A percentile compares a stretch with the other conserved stretches of the same genome.
Conservation (phyloP, 2,329 filamentous ascomycete species). For the Pestalotiopsis sp. region DNA sequence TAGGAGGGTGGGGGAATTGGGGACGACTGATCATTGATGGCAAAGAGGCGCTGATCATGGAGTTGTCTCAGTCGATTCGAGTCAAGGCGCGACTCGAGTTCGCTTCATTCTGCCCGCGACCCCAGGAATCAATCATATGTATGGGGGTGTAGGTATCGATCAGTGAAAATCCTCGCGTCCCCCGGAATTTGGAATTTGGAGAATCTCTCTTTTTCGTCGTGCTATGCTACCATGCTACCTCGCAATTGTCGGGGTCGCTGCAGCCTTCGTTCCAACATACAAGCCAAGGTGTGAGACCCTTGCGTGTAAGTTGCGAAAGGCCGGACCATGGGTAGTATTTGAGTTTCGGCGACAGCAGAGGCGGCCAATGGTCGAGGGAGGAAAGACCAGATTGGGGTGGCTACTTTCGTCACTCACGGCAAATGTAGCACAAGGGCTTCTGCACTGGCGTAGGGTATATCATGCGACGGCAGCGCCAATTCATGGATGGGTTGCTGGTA, state of each 20-base stretch:
- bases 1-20: not conserved
- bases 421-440: not conserved
- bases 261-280: not conserved
- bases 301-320: not conserved
- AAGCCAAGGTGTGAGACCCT: not conserved
- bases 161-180: not conserved
- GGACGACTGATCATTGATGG: not conserved
- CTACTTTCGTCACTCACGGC: not conserved
- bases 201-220: not conserved
- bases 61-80: not conserved
- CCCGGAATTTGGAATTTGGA: not conserved
- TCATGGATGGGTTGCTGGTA: not conserved
- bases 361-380: not conserved
- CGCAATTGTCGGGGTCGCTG: not conserved
- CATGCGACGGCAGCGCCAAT: not conserved
- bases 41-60: not conserved
- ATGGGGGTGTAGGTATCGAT: not conserved
- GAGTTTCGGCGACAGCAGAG: not conserved
- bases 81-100: not conserved
- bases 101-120: not conserved
- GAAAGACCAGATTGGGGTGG: not conserved
- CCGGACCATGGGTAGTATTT: not conserved
- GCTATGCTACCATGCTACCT: not conserved
- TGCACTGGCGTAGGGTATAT: not conserved
- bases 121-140: not conserved